phyloP scores from a whole-genome alignment of 768 basidiomycete species.

The Russula sp. region DNA sequence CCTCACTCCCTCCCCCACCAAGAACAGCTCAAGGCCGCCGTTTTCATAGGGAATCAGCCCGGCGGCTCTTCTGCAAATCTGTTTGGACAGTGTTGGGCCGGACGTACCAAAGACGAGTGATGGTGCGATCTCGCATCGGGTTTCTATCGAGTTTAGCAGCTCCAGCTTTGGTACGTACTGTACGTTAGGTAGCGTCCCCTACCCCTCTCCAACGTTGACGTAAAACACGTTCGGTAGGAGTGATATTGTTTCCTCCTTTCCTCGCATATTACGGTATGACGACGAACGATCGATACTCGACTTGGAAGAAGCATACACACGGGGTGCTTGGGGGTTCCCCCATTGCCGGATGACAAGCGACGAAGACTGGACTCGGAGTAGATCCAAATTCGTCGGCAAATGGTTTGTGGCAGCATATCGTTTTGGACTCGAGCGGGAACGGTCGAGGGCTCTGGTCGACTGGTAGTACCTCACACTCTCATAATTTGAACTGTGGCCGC shows the following conservation, averaged over 20 bases:
- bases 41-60: constrained; percentile 59
- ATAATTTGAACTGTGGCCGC: too few species aligned
- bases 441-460: constrained; percentile 84
- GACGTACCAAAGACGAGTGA: constrained; percentile 59
- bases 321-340: constrained; percentile 35
- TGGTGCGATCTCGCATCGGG: constrained; percentile 81
- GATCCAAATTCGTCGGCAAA: constrained; percentile 49
- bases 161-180: constrained; percentile 64
- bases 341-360: background rate
- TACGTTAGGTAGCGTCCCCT: too few species aligned
- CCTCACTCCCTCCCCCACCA: constrained; percentile 49
- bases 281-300: constrained; percentile 59
- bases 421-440: constrained; percentile 48
- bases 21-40: constrained; percentile 43
- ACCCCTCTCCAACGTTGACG: too few species aligned
- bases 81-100: constrained; percentile 47
- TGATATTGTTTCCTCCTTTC: constrained; percentile 86
- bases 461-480: constrained; percentile 48
- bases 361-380: constrained; percentile 12
- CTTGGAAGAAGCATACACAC: constrained; percentile 64
- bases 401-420: constrained; percentile 76
- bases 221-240: constrained; percentile 45
- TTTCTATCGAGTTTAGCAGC: too few species aligned
- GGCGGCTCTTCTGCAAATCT: constrained; percentile 78
- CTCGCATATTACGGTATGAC: constrained; percentile 77